Conservation (phyloP, 83 land plant species). For the Picea abies region DNA sequence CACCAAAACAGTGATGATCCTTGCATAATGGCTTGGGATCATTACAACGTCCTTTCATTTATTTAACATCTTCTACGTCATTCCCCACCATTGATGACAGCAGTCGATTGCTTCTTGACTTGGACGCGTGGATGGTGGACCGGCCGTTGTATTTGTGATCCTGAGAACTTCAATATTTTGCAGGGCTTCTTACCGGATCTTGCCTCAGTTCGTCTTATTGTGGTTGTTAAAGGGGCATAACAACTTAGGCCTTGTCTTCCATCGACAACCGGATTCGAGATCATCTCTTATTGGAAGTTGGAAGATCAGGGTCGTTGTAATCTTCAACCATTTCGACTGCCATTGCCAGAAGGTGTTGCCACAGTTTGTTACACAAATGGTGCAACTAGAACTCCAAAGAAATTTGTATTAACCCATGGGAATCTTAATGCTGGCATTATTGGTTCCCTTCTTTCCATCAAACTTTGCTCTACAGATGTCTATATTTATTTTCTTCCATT, state of each 20-base stretch:
- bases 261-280: slow-evolving; percentile 60
- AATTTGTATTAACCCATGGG: slow-evolving; percentile 81
- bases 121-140: too few relatives aligned
- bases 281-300: slow-evolving; percentile 68
- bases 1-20: too few relatives aligned
- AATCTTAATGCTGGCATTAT: slow-evolving; percentile 87
- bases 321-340: slow-evolving; percentile 71
- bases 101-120: too few relatives aligned
- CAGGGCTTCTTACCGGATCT: slow-evolving; percentile 79
- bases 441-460: slow-evolving; percentile 38
- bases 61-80: too few relatives aligned
- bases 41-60: too few relatives aligned
- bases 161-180: slow-evolving; percentile 9
- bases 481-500: slow-evolving; percentile 97
- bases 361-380: slow-evolving; percentile 99
- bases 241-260: slow-evolving; percentile 65
- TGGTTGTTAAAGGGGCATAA: slow-evolving; percentile 89
- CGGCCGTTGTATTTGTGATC: too few relatives aligned
- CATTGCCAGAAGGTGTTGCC: slow-evolving; percentile 89
- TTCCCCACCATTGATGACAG: too few relatives aligned
- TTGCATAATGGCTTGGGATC: too few relatives aligned
- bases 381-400: slow-evolving; percentile 99
- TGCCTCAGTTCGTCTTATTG: slow-evolving; percentile 81
- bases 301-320: slow-evolving; percentile 77
- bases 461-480: slow-evolving; percentile 66